Percentiles rank a stretch among this genome's conserved stretches.
Evolutionary conservation across 2,329 filamentous ascomycete genomes (phyloP).

Genomic region (Grosmannia clavigera): DNA sequence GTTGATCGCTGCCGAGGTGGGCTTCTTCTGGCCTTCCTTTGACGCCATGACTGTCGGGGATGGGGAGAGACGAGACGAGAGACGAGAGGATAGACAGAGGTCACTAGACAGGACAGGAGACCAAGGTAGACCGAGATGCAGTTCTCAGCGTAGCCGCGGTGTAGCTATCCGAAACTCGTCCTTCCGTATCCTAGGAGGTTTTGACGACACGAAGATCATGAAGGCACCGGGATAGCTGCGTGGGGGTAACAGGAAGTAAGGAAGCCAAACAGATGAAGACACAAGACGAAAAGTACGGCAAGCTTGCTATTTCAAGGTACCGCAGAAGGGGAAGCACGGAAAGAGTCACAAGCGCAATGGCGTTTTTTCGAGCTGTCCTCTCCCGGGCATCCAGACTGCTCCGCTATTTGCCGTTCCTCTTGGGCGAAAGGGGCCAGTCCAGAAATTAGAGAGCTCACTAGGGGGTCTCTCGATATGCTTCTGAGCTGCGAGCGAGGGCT

Average conservation of each 20-base stretch:
- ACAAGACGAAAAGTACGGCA: neutral
- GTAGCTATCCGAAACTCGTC: slow-evolving; percentile 13
- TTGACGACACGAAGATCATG: slow-evolving; percentile 12
- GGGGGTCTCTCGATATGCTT: neutral
- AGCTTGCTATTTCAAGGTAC: neutral
- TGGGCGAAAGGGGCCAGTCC: neutral
- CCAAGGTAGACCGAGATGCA: neutral
- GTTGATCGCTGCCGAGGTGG: slow-evolving; percentile 73
- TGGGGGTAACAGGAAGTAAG: neutral
- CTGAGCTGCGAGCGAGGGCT: neutral
- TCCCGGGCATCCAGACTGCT: neutral
- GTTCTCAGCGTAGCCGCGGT: no score
- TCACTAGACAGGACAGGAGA: neutral
- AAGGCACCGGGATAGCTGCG: neutral
- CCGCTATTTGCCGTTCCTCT: slow-evolving; percentile 4
- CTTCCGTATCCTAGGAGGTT: slow-evolving; percentile 14
- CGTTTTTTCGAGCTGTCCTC: neutral
- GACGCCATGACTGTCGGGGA: slow-evolving; percentile 22
- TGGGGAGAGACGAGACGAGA: neutral
- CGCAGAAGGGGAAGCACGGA: neutral
- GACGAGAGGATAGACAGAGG: neutral
- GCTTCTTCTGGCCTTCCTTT: slow-evolving; percentile 42
- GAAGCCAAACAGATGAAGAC: neutral
- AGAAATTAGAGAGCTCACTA: neutral
- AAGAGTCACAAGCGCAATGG: neutral